These are phyloP conservation scores for Bertia moriformis DNA, from an alignment of 2,329 filamentous ascomycete genomes.

Conservation along the genomic window DNA sequence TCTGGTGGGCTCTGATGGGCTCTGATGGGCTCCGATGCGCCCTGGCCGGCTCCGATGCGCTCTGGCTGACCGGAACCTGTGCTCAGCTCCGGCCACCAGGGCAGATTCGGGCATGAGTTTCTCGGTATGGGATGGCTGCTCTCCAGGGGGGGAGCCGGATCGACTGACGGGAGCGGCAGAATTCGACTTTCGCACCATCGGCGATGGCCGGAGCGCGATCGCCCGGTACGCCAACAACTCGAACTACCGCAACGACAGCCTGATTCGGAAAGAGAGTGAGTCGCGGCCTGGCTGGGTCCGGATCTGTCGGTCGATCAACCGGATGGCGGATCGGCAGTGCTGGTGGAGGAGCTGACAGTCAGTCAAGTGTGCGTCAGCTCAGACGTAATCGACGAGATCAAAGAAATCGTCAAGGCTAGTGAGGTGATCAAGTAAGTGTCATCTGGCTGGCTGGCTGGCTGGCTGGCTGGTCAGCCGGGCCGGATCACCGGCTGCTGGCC, in stretches of 20 bases:
- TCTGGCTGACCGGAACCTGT: not conserved
- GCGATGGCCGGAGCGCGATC: conserved; percentile 82
- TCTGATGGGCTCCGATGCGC: conserved; percentile 2
- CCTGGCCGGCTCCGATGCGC: not conserved
- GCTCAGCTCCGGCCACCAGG: conserved; percentile 82
- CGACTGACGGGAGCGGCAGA: conserved; percentile 37
- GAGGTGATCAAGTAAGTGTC: conserved; percentile 82
- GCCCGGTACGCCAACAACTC: conserved; percentile 98
- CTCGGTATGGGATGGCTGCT: conserved; percentile 44
- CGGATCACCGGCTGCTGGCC: too few species aligned
- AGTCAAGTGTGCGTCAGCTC: conserved; percentile 99
- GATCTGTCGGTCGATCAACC: not conserved
- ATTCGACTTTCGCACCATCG: conserved; percentile 87
- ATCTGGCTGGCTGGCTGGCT: not conserved
- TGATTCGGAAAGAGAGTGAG: conserved; percentile 98
- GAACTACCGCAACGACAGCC: conserved; percentile 94
- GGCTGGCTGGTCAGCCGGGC: not conserved
- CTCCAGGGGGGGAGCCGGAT: not conserved
- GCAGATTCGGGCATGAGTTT: conserved; percentile 95
- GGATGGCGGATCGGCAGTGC: not conserved
- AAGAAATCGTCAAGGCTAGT: conserved; percentile 89
- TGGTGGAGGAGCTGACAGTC: conserved; percentile 1
- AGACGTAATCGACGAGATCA: conserved; percentile 81
- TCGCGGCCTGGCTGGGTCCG: conserved; percentile 5
- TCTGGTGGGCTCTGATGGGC: too few species aligned